Conservation (phyloP, 1,284 basidiomycete species). For the Melampsora americana region DNA sequence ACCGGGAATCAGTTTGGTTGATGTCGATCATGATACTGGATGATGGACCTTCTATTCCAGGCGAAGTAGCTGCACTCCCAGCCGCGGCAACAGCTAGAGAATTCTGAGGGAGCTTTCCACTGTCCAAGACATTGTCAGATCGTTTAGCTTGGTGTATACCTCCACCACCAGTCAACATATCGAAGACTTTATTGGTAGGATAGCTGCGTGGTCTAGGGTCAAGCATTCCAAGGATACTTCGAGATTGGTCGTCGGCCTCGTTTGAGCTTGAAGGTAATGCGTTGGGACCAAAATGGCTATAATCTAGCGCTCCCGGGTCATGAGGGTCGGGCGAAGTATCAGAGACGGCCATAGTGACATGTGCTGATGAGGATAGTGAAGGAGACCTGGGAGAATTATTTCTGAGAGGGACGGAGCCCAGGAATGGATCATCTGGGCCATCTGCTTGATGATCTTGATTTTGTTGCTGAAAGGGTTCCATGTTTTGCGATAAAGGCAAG, state of each 20-base stretch:
- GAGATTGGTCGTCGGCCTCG: neutral
- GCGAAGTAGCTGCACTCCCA: neutral
- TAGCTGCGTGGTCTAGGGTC: neutral
- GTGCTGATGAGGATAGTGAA: neutral
- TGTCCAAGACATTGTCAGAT: neutral
- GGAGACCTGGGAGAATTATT: neutral
- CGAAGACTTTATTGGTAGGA: neutral
- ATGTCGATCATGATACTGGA: conserved; percentile 2
- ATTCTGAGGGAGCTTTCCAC: neutral
- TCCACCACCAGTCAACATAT: conserved; percentile 3
- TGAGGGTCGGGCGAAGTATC: neutral
- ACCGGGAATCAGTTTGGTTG: neutral
- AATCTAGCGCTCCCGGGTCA: neutral
- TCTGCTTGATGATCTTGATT: neutral
- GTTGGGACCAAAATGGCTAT: neutral
- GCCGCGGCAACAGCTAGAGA: neutral
- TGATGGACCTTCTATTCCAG: neutral
- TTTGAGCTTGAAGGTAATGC: neutral
- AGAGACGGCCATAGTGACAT: neutral
- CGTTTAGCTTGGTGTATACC: conserved; percentile 3
- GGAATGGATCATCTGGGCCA: conserved; percentile 8
- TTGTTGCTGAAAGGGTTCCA: conserved; percentile 7
- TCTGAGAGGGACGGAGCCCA: neutral
- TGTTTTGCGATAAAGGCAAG: neutral
- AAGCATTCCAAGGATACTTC: conserved; percentile 2